phyloP scores from a whole-genome alignment of 305 asterid genomes.

The Petunia hybrid region DNA sequence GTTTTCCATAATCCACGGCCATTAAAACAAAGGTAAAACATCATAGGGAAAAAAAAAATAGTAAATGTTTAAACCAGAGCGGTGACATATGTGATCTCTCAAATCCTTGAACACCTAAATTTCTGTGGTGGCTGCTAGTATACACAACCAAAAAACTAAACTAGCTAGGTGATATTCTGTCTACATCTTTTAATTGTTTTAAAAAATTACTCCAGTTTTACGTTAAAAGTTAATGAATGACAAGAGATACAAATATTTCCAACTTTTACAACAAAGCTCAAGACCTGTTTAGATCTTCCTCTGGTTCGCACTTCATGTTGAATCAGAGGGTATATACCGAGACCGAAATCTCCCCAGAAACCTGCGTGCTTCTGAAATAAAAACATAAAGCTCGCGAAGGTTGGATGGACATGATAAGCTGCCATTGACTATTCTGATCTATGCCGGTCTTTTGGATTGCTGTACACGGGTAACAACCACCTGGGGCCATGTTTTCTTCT shows the following conservation, averaged over 20 bases:
- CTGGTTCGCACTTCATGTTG: slow-evolving; percentile 22
- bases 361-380: slow-evolving; percentile 48
- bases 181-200: slow-evolving; percentile 17
- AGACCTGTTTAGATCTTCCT: slow-evolving; percentile 28
- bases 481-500: slow-evolving; percentile 69
- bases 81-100: background rate
- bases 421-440: slow-evolving; percentile 73
- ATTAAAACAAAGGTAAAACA: background rate
- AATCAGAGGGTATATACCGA: slow-evolving; percentile 13
- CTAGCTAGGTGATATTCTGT: background rate
- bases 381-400: slow-evolving; percentile 59
- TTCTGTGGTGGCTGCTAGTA: background rate
- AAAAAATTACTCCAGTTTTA: slow-evolving; percentile 22
- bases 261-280: slow-evolving; percentile 30
- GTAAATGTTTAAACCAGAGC: background rate
- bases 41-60: background rate
- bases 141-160: slow-evolving; percentile 27
- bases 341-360: background rate
- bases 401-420: slow-evolving; percentile 28
- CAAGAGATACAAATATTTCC: slow-evolving; percentile 21
- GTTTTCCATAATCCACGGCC: too few species aligned
- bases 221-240: slow-evolving; percentile 25
- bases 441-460: slow-evolving; percentile 67
- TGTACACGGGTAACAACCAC: slow-evolving; percentile 79
- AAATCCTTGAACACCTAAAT: slow-evolving; percentile 4